These are phyloP conservation scores for Mycena amicta DNA, from an alignment of 768 basidiomycete species.

Conservation along the genomic window DNA sequence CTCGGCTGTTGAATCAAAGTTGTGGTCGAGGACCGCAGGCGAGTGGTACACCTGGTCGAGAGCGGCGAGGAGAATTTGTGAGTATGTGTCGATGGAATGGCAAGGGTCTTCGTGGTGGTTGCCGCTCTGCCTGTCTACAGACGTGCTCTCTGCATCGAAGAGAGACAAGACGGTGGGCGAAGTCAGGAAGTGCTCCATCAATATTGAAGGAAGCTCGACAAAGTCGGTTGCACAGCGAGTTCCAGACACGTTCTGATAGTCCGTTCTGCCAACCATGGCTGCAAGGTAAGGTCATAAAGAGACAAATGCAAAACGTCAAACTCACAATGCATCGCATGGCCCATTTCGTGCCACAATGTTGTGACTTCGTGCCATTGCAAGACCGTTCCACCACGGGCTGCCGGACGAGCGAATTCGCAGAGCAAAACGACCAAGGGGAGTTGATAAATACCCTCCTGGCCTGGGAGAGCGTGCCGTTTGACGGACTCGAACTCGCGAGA, in stretches of 20 bases:
- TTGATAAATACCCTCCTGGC: slow-evolving; percentile 74
- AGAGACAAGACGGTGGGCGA: slow-evolving; percentile 83
- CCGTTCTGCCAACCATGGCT: slow-evolving; percentile 98
- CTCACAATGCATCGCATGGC: slow-evolving; percentile 99
- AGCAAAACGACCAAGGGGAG: slow-evolving; percentile 90
- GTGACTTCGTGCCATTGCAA: slow-evolving; percentile 92
- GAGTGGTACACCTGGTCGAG: slow-evolving; percentile 94
- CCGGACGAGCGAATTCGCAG: slow-evolving; percentile 80
- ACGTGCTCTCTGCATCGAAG: slow-evolving; percentile 59
- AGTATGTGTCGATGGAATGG: slow-evolving; percentile 84
- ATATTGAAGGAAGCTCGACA: slow-evolving; percentile 94
- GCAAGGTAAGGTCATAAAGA: slow-evolving; percentile 6
- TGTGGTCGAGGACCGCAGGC: slow-evolving; percentile 47
- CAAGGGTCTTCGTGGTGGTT: slow-evolving; percentile 78
- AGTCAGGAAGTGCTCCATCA: slow-evolving; percentile 97
- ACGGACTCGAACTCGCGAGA: slow-evolving; percentile 67
- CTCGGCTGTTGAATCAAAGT: slow-evolving; percentile 75
- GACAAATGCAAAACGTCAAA: slow-evolving; percentile 17
- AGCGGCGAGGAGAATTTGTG: slow-evolving; percentile 85
- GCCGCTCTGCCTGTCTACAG: slow-evolving; percentile 48
- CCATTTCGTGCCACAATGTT: slow-evolving; percentile 98
- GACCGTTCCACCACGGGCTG: slow-evolving; percentile 63
- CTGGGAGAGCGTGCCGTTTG: slow-evolving; percentile 60
- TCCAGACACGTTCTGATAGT: slow-evolving; percentile 96
- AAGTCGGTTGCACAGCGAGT: slow-evolving; percentile 98